phyloP scores from a whole-genome alignment of 1,284 basidiomycete species.

The Mixia osmundae region DNA sequence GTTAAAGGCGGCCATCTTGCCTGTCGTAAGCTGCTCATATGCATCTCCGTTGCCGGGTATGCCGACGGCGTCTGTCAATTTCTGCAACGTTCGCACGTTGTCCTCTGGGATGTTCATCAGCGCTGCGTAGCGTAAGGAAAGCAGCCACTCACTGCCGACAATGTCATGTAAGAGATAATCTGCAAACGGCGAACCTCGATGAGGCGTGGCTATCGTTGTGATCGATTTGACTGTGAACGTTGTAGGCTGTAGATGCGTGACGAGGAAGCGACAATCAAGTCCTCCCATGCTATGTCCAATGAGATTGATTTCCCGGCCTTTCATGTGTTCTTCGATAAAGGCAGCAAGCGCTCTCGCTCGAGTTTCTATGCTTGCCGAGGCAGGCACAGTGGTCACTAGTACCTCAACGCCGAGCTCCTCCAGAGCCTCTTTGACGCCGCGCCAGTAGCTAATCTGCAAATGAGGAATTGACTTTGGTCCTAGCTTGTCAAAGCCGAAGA shows the following conservation, averaged over 20 bases:
- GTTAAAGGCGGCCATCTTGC: slow-evolving; percentile 71
- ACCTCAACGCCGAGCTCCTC: slow-evolving; percentile 73
- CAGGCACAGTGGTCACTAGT: slow-evolving; percentile 65
- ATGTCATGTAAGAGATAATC: slow-evolving; percentile 53
- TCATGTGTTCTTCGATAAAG: slow-evolving; percentile 50
- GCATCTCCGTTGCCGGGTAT: slow-evolving; percentile 58
- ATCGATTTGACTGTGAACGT: slow-evolving; percentile 43
- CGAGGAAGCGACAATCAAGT: slow-evolving; percentile 34
- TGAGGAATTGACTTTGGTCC: slow-evolving; percentile 37
- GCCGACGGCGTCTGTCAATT: slow-evolving; percentile 23
- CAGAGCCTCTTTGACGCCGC: slow-evolving; percentile 74
- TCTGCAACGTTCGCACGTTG: slow-evolving; percentile 1
- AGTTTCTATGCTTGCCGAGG: slow-evolving; percentile 33
- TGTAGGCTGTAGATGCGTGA: slow-evolving; percentile 24
- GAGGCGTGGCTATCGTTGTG: slow-evolving; percentile 79
- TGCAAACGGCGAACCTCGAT: slow-evolving; percentile 78
- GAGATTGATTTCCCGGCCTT: slow-evolving; percentile 60
- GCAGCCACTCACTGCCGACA: slow-evolving; percentile 29
- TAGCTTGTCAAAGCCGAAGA: slow-evolving; percentile 30
- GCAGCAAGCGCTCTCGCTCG: slow-evolving; percentile 66
- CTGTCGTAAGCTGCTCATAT: slow-evolving; percentile 63
- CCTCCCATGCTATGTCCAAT: slow-evolving; percentile 81
- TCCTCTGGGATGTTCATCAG: too few relatives aligned
- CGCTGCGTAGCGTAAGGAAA: too few relatives aligned
- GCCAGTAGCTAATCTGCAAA: slow-evolving; percentile 74